Base-by-base conservation (phyloP, 768 basidiomycete genomes). In the Candolleomyces efflorescens region DNA sequence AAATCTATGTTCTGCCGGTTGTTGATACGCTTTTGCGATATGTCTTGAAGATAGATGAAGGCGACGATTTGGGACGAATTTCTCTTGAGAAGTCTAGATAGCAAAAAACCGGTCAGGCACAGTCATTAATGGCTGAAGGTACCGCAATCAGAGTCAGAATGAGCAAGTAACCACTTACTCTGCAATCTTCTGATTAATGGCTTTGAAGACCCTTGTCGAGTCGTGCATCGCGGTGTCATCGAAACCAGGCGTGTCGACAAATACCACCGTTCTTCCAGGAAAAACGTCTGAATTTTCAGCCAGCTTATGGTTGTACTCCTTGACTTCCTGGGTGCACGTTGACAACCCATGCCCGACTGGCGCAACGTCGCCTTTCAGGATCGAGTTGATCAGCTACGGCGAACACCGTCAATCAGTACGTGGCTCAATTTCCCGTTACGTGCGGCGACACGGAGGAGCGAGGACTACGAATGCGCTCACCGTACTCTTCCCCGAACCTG, bases 351-450 rank as follows among this genome's bases (percentile, higher is more conserved):
- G 49, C 3, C 49, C 49, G 6, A 50, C 49, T 5, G 3, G 2
- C 27, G 49, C 49, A 47, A 22, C 46, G 1, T 13, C 20, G 1
- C 23, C 1, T 7, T 13, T 15, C 1, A 44, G 6, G 46, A 22
- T 24, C 20, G 5, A 1, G 20, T 47, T 32, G 32, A 32, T 32
- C 94, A 2, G 94, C 92, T 49, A 95, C 54, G 98, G 81, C 27
- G 27, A 3, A 27, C 27, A 27, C 27, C 27, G 27, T 9, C 27
- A 9, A 27, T 27, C 27, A 27, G 27, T 27, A 27, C 9, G 27
- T 27, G 27, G 9, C 4, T 27, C 27, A 27, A 27, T 27, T 27
- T 9, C 27, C 41, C n/a, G n/a, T n/a, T n/a, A n/a, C n/a, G n/a
- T n/a, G n/a, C n/a, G n/a, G n/a, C n/a, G n/a, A n/a, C n/a, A 43